Base-by-base conservation (phyloP, 2,329 filamentous ascomycete genomes). In the Colletotrichum chlorophyti region DNA sequence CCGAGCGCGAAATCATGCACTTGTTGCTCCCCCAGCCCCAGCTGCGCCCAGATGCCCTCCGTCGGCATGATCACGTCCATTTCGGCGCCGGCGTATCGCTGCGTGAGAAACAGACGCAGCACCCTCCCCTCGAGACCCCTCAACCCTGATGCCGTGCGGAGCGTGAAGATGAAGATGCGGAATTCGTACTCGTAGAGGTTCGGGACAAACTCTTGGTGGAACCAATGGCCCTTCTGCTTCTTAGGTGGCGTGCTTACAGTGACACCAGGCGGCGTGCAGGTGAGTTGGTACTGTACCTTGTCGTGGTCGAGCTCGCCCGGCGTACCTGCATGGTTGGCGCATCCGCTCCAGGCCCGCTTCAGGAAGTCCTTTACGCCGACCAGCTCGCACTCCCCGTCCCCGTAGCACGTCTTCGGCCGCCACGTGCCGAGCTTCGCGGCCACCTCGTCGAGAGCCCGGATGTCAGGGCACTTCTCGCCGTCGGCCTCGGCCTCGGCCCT, bases 301-400 rank as follows among this genome's bases (percentile, higher is more conserved):
- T n/a, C n/a, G n/a, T n/a, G n/a, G n/a, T n/a, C n/a, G n/a, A 26
- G 11, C 24, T 45, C 23, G 31, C 15, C 26, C 2, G 19, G 7
- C 26, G 26, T 45, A 12, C 41, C 41, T 29, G 26, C 24, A 19
- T 45, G 41, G 10, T 8, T 10, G 1, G 41, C 27, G 11, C 41
- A 45, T 9, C 41, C 41, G n/a, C 41, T 45, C 41, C 41, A 45
- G n/a, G 41, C 27, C n/a, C 41, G 23, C 41, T 45, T 45, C 12
- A 17, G 15, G 23, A 45, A 45, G 26, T 9, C 1, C 10, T 15
- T 26, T 14, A 27, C 5, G 23, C 24, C 41, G 12, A 6, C 7
- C 1, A 45, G 41, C 11, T n/a, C 41, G 24, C 41, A 45, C n/a
- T 11, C 23, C n/a, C 41, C 14, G 26, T 27, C n/a, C 11, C 41